Evolutionary conservation across 2,329 filamentous ascomycete species (phyloP).

Genomic region (Talaromyces sp.): DNA sequence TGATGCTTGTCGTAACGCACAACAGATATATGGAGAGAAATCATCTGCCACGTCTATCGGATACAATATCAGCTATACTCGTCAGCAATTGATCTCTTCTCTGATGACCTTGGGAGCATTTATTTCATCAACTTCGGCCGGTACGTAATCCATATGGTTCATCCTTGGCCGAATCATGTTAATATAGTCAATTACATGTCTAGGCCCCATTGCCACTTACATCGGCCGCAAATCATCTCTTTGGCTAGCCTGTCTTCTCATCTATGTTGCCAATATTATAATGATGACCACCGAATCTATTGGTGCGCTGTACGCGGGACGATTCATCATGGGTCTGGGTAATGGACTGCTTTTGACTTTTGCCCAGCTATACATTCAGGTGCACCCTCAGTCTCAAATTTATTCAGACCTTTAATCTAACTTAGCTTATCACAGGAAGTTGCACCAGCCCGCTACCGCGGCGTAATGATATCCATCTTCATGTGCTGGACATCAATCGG

Average conservation of each 20-base stretch:
- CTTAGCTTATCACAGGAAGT: constrained; percentile 36
- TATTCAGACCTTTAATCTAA: background rate
- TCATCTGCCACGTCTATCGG: constrained; percentile 24
- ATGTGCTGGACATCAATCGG: constrained; percentile 50
- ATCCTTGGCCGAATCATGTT: background rate
- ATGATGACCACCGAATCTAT: background rate
- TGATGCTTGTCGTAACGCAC: background rate
- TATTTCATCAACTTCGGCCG: constrained; percentile 40
- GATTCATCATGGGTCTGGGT: background rate
- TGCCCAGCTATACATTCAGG: background rate
- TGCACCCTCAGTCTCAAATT: background rate
- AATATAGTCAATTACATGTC: background rate
- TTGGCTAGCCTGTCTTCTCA: background rate
- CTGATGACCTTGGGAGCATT: constrained; percentile 49
- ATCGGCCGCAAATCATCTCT: background rate
- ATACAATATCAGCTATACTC: constrained; percentile 35
- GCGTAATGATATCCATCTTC: constrained; percentile 48
- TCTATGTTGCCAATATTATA: background rate
- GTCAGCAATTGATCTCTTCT: constrained; percentile 47
- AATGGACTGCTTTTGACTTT: background rate
- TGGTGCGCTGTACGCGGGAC: background rate
- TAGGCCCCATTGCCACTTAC: background rate
- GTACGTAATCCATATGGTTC: background rate
- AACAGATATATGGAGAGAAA: background rate
- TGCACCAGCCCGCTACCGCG: constrained; percentile 50